Base-by-base conservation (phyloP, 257 asterid species). In the Apocynum venetum region DNA sequence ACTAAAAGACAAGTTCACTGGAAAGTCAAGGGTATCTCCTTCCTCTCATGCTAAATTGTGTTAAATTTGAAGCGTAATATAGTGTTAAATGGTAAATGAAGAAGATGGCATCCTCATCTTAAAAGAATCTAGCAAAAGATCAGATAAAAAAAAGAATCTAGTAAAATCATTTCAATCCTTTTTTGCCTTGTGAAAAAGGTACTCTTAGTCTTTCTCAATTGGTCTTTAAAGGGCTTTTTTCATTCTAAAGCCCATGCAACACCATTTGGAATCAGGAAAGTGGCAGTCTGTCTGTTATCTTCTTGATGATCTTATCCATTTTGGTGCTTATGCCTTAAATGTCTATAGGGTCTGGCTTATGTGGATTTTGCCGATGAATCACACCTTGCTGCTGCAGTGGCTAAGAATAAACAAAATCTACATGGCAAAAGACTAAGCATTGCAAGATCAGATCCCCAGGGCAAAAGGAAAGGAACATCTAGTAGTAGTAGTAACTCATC, bases 341-440 rank as follows among this genome's bases (percentile, higher is more conserved):
- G 4, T 80, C 75, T 64, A 77, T 59, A 93, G 99, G 98, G 97
- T 79, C 83, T 96, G 74, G 97, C 98, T 38, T 96, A 96, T 83
- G 97, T 93, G 88, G 97, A 93, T 82, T 96, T 96, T 88, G 82
- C 86, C 4, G 95, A 96, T 63, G 93, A 93, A 75, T 84, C 86
- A 72, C 98, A 91, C 88, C 97, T 96, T 77, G 83, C 86, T 53
- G 89, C 91, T 14, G 98, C 97, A 14, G 19, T 91, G 83, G 86
- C 86, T 80, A 96, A 90, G 91, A 93, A 89, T 85, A 93, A 78
- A 80, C 88, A 88, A 63, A 84, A 43, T 41, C 78, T 91, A 71
- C 80, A 86, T 40, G 97, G 97, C 77, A 96, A 89, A 84, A 91
- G 80, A 76, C 31, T 96, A 51, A 93, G 96, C 81, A 73, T 96